Base-by-base conservation (phyloP, 208 protist species). In the Wallacemonas sp. region DNA sequence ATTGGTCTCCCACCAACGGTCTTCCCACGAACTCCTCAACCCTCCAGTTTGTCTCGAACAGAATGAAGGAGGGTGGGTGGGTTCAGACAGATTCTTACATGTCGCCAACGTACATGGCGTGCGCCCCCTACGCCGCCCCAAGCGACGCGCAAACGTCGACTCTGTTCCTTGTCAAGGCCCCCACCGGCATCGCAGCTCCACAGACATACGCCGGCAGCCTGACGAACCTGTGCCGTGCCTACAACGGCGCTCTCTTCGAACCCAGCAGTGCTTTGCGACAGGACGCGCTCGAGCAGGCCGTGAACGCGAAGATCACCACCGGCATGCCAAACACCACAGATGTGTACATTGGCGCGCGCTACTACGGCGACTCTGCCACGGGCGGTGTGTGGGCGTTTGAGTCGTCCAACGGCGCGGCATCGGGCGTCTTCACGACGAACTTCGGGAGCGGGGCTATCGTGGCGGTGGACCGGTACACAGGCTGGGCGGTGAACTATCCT, bases 401-500 rank as follows among this genome's bases (percentile, higher is more conserved):
- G 31, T 59, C 31, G 52, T 33, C 52, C 14, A 25, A 18, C 20
- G 52, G 52, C 26, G 16, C 20, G 4, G 23, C 22, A 3, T 22
- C 48, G 3, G 52, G 31, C 52, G 52, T 59, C 14, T 59, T 44
- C 52, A 59, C 52, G 25, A 39, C 7, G 4, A 59, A 59, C 26
- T 59, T 44, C 22, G 52, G 29, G 16, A 8, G 3, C 7, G 52
- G 10, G 2, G 32, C 26, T 42, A 29, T 26, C 7, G 32, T 41
- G 52, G 16, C 29, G 26, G 11, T n/a, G 18, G n/a, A 42, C 52
- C n/a, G 52, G 18, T 42, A 26, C 52, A 44, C 52, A 23, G 10
- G 7, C n/a, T 59, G 52, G 52, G 31, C 22, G 14, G 14, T 14
- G 3, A 29, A 14, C 4, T 44, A 59, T n/a, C 52, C 52, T 23